These are phyloP conservation scores for Phialemonium atrogriseum DNA, from an alignment of 2,329 filamentous ascomycete species.

Conservation along the genomic window DNA sequence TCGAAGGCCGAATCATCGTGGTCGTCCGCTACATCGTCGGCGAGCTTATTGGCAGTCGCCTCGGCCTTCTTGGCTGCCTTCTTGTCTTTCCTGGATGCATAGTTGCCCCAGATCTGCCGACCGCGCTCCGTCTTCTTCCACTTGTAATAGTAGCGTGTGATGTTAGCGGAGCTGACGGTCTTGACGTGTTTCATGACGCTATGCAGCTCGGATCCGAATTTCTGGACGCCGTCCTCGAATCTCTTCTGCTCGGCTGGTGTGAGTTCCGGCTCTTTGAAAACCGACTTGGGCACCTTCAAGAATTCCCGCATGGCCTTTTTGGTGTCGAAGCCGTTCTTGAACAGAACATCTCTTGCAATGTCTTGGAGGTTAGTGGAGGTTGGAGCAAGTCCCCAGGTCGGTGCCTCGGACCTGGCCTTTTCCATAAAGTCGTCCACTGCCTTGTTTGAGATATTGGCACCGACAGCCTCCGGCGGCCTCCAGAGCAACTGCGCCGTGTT, in stretches of 20 bases:
- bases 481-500: constrained; percentile 72
- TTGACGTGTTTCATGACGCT: constrained; percentile 79
- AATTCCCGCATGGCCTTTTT: constrained; percentile 64
- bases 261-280: constrained; percentile 78
- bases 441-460: constrained; percentile 36
- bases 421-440: constrained; percentile 72
- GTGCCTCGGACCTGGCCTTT: constrained; percentile 55
- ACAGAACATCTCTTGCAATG: constrained; percentile 68
- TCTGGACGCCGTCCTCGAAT: constrained; percentile 85
- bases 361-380: constrained; percentile 83
- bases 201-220: constrained; percentile 85
- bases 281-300: constrained; percentile 56
- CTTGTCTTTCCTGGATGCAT: constrained; percentile 78
- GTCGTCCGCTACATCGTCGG: constrained; percentile 88
- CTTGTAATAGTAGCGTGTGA: constrained; percentile 91
- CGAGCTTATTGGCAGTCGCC: constrained; percentile 63
- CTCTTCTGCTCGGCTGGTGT: constrained; percentile 72
- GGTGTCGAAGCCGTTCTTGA: constrained; percentile 61
- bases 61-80: constrained; percentile 73
- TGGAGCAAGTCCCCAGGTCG: constrained; percentile 60
- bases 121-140: constrained; percentile 94
- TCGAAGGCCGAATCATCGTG: constrained; percentile 96
- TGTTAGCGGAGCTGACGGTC: constrained; percentile 66
- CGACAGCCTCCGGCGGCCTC: constrained; percentile 58
- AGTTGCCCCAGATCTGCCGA: constrained; percentile 82